Evolutionary conservation across 2,329 filamentous ascomycete species (phyloP).

Genomic region (Massarina eburnea): DNA sequence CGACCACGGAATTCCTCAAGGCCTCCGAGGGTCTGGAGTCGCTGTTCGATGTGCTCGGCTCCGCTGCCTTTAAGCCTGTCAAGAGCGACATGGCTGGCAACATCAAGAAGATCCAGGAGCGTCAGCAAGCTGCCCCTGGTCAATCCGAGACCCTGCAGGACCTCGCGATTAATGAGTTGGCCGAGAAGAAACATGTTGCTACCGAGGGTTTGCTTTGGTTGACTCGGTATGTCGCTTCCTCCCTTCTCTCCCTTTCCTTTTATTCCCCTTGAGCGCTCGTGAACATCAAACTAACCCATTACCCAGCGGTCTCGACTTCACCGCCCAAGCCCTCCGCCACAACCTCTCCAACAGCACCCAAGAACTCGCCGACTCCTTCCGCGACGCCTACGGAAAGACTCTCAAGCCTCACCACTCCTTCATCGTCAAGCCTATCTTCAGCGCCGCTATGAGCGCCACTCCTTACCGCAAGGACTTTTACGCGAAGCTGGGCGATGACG

Average conservation of each 20-base stretch:
- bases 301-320: constrained; percentile 87
- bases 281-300: constrained; percentile 5
- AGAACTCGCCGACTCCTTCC: constrained; percentile 87
- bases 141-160: constrained; percentile 84
- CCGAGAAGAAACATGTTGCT: constrained; percentile 83
- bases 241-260: constrained; percentile 2
- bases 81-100: constrained; percentile 92
- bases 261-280: not conserved
- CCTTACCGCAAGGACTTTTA: constrained; percentile 96
- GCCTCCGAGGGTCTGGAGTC: constrained; percentile 83
- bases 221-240: constrained; percentile 63
- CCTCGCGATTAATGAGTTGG: constrained; percentile 83
- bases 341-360: constrained; percentile 69
- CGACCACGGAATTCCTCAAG: constrained; percentile 85
- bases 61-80: constrained; percentile 81
- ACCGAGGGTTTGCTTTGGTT: constrained; percentile 92
- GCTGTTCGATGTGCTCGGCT: constrained; percentile 65
- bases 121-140: constrained; percentile 73
- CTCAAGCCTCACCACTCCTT: constrained; percentile 92
- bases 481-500: constrained; percentile 73
- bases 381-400: constrained; percentile 77
- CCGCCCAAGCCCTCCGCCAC: constrained; percentile 75
- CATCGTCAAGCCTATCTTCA: constrained; percentile 88
- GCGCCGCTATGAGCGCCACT: constrained; percentile 86
- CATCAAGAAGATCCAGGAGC: constrained; percentile 91